Evolutionary conservation across 2,329 filamentous ascomycete genomes (phyloP).

Genomic region (Penicillium palitans): DNA sequence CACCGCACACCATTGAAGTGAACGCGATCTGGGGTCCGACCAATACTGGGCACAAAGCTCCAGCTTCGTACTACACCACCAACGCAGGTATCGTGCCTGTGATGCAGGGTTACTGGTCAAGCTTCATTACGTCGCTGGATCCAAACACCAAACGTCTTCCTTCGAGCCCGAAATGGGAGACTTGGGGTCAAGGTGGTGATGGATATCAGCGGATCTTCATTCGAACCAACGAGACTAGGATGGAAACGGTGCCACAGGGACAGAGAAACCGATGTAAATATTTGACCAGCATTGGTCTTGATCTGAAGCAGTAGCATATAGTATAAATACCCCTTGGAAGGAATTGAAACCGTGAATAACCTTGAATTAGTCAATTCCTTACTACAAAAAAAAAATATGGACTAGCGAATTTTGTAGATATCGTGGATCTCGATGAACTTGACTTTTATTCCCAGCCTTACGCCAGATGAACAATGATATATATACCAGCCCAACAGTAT

Average conservation of each 20-base stretch:
- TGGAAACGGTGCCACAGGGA: constrained; percentile 46
- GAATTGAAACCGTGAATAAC: background rate
- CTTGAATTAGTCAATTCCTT: background rate
- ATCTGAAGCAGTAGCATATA: constrained; percentile 47
- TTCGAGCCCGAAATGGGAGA: constrained; percentile 55
- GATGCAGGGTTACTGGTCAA: constrained; percentile 71
- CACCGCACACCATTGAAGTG: constrained; percentile 66
- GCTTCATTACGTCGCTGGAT: constrained; percentile 66
- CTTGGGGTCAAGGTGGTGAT: constrained; percentile 38
- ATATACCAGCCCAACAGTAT: constrained; percentile 21
- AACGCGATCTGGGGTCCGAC: constrained; percentile 67
- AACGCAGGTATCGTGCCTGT: constrained; percentile 62
- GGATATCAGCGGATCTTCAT: constrained; percentile 45
- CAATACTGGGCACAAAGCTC: constrained; percentile 52
- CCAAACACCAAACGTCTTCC: constrained; percentile 59
- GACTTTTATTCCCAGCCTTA: constrained; percentile 27
- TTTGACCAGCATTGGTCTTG: constrained; percentile 50
- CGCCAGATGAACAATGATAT: constrained; percentile 20
- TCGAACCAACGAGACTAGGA: constrained; percentile 47
- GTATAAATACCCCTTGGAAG: background rate
- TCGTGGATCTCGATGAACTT: constrained; percentile 8
- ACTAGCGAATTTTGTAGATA: background rate
- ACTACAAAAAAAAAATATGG: background rate
- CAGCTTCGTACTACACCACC: constrained; percentile 56
- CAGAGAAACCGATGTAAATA: constrained; percentile 52